phyloP scores from a whole-genome alignment of 164 flowering plant species.

The Tetracentron sinense region DNA sequence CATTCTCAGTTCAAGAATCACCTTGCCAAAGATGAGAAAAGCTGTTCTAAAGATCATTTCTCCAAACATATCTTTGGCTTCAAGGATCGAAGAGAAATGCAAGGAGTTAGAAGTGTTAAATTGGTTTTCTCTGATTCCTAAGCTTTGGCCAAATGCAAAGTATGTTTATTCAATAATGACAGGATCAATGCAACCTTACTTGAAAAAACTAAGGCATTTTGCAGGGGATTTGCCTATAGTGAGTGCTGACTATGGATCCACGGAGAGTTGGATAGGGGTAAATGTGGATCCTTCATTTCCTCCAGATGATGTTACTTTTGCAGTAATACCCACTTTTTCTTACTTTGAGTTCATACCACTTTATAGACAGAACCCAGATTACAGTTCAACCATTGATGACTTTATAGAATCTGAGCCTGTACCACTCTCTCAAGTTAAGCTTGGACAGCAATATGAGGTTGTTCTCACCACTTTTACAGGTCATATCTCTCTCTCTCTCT shows the following conservation, averaged over 20 bases:
- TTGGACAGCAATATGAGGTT: slow-evolving; percentile 80
- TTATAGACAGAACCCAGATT: slow-evolving; percentile 29
- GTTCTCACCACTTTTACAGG: slow-evolving; percentile 92
- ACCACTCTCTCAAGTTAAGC: slow-evolving; percentile 58
- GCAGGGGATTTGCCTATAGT: slow-evolving; percentile 65
- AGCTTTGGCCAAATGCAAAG: slow-evolving; percentile 79
- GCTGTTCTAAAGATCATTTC: slow-evolving; percentile 41
- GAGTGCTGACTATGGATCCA: slow-evolving; percentile 90
- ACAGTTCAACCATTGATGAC: slow-evolving; percentile 35
- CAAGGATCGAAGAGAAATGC: slow-evolving; percentile 39
- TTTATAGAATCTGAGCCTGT: slow-evolving; percentile 68
- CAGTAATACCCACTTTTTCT: slow-evolving; percentile 75
- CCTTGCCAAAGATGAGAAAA: slow-evolving; percentile 34
- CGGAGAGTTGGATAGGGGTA: slow-evolving; percentile 92
- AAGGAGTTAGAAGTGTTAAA: slow-evolving; percentile 28
- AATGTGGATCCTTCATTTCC: slow-evolving; percentile 64
- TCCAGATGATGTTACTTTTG: slow-evolving; percentile 69
- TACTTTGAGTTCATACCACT: slow-evolving; percentile 94
- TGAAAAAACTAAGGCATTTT: slow-evolving; percentile 70
- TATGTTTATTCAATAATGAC: slow-evolving; percentile 83
- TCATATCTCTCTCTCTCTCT: slow-evolving; percentile 17
- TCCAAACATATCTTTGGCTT: slow-evolving; percentile 52
- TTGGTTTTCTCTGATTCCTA: slow-evolving; percentile 60
- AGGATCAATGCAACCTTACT: slow-evolving; percentile 79
- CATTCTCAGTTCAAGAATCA: slow-evolving; percentile 47